Base-by-base conservation (phyloP, 2,329 filamentous ascomycete genomes). In the Ophiostoma piceae region DNA sequence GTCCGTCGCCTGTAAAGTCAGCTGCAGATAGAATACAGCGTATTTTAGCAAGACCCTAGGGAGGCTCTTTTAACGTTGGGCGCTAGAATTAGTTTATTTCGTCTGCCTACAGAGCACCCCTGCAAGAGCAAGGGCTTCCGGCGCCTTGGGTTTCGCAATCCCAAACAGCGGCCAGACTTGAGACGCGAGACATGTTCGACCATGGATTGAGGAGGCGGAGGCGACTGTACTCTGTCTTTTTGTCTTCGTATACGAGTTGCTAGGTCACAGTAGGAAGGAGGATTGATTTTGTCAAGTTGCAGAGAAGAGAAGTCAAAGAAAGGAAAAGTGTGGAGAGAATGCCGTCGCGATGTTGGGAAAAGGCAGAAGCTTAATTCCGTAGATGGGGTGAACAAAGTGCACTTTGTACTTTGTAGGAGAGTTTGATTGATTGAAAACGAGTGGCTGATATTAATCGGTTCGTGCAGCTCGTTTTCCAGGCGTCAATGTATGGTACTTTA, bases 91-190 rank as follows among this genome's bases (percentile, higher is more conserved):
- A 41, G 12, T 12, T 9, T 41, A 35, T 35, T 35, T 35, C 4
- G 35, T 35, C 35, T 35, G 35, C 35, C 35, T 35, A 35, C 35
- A 35, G 35, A 35, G 35, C 11, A 47, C 43, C 57, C 22, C 57
- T 16, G 57, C 26, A 14, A 62, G 77, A 71, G 26, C 75, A 62
- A 67, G 67, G 76, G 74, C 39, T 75, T 77, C 76, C 78, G 75
- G 77, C 77, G 76, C 72, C 71, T 71, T 73, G 73, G 72, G 80
- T 81, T 80, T 81, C 79, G 79, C 57, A 69, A 62, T 62, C 71
- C 67, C 71, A 77, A 74, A 74, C 76, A 73, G 69, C 76, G 79
- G 78, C 43, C 6, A 47, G 43, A 47, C 43, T 19, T 8, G 43
- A 47, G 43, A 47, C 43, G 43, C 80, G 79, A 80, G 68, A 72